A percentile compares a stretch with the other conserved stretches of the same genome.
These are phyloP conservation scores for Linnemannia hyalina DNA, from an alignment of 192 early-diverging fungal genomes.

Conservation along the genomic window DNA sequence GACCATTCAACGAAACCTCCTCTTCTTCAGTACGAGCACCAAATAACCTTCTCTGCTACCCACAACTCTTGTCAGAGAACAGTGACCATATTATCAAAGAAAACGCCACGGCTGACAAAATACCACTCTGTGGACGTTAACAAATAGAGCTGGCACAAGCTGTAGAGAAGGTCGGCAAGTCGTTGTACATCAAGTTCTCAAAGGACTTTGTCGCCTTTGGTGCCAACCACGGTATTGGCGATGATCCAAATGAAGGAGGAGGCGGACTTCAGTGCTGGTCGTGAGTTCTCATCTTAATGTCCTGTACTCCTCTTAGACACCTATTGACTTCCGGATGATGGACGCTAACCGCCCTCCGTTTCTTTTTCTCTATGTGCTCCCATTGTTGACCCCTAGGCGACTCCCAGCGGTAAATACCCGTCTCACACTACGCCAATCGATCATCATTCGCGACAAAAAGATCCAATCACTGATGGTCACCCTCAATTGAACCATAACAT, in stretches of 20 bases:
- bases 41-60: background rate
- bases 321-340: background rate
- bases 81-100: too few species aligned
- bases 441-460: background rate
- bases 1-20: constrained; percentile 32
- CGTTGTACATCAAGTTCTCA: constrained; percentile 75
- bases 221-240: constrained; percentile 62
- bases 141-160: constrained; percentile 67
- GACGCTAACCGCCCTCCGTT: background rate
- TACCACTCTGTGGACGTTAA: background rate
- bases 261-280: constrained; percentile 77
- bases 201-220: constrained; percentile 71
- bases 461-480: background rate
- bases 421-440: background rate
- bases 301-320: background rate
- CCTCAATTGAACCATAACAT: background rate
- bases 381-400: background rate
- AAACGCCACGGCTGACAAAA: too few species aligned
- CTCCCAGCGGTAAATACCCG: constrained; percentile 14
- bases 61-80: background rate
- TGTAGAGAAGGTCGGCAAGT: constrained; percentile 80
- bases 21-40: constrained; percentile 46
- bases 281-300: constrained; percentile 46
- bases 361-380: background rate
- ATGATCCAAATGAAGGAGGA: constrained; percentile 70